phyloP scores from a whole-genome alignment of 805 yeast species.

The Kuraishia piskuri region DNA sequence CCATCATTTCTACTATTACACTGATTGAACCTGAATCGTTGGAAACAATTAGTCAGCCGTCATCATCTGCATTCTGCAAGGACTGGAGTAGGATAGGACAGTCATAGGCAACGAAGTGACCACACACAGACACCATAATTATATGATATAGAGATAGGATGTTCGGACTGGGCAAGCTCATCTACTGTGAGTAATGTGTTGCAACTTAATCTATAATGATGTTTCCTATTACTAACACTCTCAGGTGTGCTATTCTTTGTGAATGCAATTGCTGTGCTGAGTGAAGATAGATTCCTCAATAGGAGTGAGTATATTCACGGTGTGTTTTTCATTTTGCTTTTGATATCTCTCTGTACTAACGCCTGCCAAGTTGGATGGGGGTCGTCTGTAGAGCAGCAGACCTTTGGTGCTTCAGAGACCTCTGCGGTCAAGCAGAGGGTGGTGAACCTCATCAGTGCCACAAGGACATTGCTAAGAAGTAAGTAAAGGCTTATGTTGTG shows the following conservation, averaged over 20 bases:
- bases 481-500: neutral
- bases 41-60: no score
- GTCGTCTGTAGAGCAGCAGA: slow-evolving; percentile 5
- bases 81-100: no score
- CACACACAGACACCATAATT: no score
- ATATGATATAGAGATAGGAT: slow-evolving; percentile 15
- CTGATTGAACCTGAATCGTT: no score
- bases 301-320: slow-evolving; percentile 27
- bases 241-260: slow-evolving; percentile 37
- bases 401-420: slow-evolving; percentile 8
- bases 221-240: slow-evolving; percentile 10
- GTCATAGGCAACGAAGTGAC: no score
- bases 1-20: no score
- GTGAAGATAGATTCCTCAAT: slow-evolving; percentile 53
- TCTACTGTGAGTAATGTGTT: slow-evolving; percentile 29
- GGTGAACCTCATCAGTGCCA: slow-evolving; percentile 48
- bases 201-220: neutral
- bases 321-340: slow-evolving; percentile 4
- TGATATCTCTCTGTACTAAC: neutral
- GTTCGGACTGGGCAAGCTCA: slow-evolving; percentile 50
- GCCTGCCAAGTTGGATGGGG: slow-evolving; percentile 18
- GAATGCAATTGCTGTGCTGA: slow-evolving; percentile 49
- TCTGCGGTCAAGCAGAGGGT: slow-evolving; percentile 33
- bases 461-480: slow-evolving; percentile 43
- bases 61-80: no score